A percentile compares a stretch with the other conserved stretches of the same genome.
Conservation (phyloP, 495 filamentous ascomycete genomes). For the Saxophila tyrrhenica region DNA sequence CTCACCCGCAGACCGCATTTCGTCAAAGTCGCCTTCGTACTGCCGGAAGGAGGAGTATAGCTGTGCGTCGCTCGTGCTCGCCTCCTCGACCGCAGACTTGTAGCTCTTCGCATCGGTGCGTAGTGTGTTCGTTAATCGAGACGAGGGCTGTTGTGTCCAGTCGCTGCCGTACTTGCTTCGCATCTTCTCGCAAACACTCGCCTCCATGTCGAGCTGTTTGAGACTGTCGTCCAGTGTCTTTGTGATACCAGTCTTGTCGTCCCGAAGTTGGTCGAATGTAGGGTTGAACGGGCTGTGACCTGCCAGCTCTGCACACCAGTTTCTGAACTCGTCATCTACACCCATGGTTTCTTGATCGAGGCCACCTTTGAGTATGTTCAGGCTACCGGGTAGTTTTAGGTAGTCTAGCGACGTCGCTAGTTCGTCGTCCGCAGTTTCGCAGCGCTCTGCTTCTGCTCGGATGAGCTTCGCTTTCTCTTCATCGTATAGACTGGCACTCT, state of each 20-base stretch:
- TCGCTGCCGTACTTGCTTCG: conserved; percentile 90
- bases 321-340: conserved; percentile 75
- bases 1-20: conserved; percentile 86
- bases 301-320: conserved; percentile 85
- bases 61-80: conserved; percentile 75
- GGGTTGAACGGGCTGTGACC: conserved; percentile 63
- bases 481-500: conserved; percentile 92
- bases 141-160: conserved; percentile 95
- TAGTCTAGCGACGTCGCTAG: conserved; percentile 95
- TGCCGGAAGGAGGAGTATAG: conserved; percentile 72
- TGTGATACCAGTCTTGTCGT: conserved; percentile 63
- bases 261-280: conserved; percentile 66
- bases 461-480: conserved; percentile 97
- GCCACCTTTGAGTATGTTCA: conserved; percentile 86
- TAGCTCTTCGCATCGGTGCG: conserved; percentile 79
- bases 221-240: conserved; percentile 62
- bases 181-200: conserved; percentile 98
- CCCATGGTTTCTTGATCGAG: conserved; percentile 80
- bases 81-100: conserved; percentile 77
- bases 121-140: conserved; percentile 74
- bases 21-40: conserved; percentile 79
- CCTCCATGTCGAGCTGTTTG: conserved; percentile 88
- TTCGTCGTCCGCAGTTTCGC: conserved; percentile 82
- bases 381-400: conserved; percentile 73
- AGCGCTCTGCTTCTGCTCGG: conserved; percentile 83